These are phyloP conservation scores for Candida schatavii DNA, from an alignment of 805 yeast genomes.

Conservation along the genomic window DNA sequence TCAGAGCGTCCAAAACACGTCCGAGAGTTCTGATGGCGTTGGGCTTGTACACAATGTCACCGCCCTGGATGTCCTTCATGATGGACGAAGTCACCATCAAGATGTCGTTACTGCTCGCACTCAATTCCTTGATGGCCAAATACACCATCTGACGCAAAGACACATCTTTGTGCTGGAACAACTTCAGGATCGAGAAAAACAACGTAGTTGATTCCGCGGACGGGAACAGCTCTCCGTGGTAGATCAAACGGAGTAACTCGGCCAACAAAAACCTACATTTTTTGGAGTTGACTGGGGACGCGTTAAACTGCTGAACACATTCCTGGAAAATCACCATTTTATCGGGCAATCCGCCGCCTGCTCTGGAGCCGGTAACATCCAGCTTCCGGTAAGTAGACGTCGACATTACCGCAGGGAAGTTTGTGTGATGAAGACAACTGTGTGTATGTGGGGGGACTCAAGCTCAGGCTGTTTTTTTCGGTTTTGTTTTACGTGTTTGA, in stretches of 20 bases:
- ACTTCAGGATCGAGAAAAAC: slow-evolving; percentile 89
- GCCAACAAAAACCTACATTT: slow-evolving; percentile 83
- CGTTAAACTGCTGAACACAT: slow-evolving; percentile 88
- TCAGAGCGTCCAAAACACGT: slow-evolving; percentile 83
- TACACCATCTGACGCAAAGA: slow-evolving; percentile 90
- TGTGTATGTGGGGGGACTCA: neutral
- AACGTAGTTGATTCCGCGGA: slow-evolving; percentile 85
- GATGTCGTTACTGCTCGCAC: slow-evolving; percentile 81
- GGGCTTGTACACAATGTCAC: slow-evolving; percentile 83
- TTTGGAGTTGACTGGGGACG: slow-evolving; percentile 83
- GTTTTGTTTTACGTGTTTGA: slow-evolving; percentile 3
- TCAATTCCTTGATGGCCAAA: slow-evolving; percentile 88
- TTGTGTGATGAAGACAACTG: neutral
- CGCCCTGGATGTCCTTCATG: slow-evolving; percentile 95
- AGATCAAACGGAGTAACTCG: slow-evolving; percentile 75
- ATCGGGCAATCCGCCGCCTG: slow-evolving; percentile 67
- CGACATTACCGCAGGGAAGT: slow-evolving; percentile 52
- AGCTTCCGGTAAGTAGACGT: slow-evolving; percentile 78
- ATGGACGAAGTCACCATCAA: slow-evolving; percentile 97
- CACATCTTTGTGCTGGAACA: slow-evolving; percentile 88
- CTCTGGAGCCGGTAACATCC: slow-evolving; percentile 60
- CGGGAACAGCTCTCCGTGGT: slow-evolving; percentile 85
- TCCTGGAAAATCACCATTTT: slow-evolving; percentile 97
- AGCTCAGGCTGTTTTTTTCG: neutral
- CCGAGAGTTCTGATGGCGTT: slow-evolving; percentile 91